Base-by-base conservation (phyloP, 345 rosid species). In the Psidium friedrichsthalianum region DNA sequence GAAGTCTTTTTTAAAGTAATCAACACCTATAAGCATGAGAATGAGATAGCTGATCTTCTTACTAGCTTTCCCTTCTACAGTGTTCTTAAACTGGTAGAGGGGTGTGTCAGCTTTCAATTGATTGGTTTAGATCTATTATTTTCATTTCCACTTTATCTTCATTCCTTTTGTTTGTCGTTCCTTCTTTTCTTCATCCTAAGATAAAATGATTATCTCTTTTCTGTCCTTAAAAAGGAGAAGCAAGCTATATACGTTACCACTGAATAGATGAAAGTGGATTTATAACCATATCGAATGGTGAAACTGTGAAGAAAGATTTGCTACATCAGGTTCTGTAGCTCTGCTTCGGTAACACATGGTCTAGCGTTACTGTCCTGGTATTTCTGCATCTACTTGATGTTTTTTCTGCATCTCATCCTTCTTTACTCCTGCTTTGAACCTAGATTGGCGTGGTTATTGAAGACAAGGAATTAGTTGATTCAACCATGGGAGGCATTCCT, bases 381-480 rank as follows among this genome's bases (percentile, higher is more conserved):
- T 51, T 83, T 83, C 49, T 54, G 61, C 76, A 61, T 49, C n/a
- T 55, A n/a, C 85, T 61, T 24, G 21, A 24, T n/a, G 12, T 85
- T 51, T 32, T 85, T 54, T 32, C 56, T 51, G 55, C 14, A 56
- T 86, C 51, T 56, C 20, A 64, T 82, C 24, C n/a, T 81, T 52
- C 53, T 58, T 84, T 13, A 29, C 22, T 56, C 21, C 58, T 16
- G 42, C 24, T 83, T 56, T 86, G 87, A 51, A 86, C 87, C 89
- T 92, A 97, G 99, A 96, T 97, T 86, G 99, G 93, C 29, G 92
- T 95, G 84, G 91, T 97, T 64, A 94, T 96, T 5, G 99, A 97
- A 90, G 99, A 97, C 92, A 95, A 91, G 88, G 99, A 95, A 85
- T 87, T 92, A 1, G 93, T 97, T 83, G 94, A 94, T 90, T 97